These are phyloP conservation scores for Xanthoconium stramineum DNA, from an alignment of 768 basidiomycete genomes.

Conservation along the genomic window DNA sequence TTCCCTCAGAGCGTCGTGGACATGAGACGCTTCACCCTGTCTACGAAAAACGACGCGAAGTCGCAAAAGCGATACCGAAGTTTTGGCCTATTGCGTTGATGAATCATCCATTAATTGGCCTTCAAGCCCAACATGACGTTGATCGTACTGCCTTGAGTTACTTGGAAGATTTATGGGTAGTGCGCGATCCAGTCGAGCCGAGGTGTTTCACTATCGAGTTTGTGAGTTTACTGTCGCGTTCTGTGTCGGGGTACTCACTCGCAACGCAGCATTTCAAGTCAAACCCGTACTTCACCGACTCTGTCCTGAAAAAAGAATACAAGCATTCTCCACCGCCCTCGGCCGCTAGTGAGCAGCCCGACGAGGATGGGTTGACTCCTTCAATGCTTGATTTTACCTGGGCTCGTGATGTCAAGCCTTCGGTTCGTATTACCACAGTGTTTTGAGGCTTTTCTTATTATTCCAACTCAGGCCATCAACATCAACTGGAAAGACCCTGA, in stretches of 20 bases:
- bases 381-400: conserved; percentile 80
- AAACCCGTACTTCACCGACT: conserved; percentile 79
- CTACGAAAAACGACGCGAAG: conserved; percentile 67
- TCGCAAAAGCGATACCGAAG: conserved; percentile 63
- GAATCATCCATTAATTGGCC: conserved; percentile 62
- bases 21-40: conserved; percentile 55
- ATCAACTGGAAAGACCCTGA: conserved; percentile 81
- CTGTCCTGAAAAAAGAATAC: conserved; percentile 78
- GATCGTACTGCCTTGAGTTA: conserved; percentile 83
- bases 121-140: conserved; percentile 66
- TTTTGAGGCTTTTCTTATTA: neutral
- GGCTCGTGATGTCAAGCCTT: conserved; percentile 67
- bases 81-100: conserved; percentile 88
- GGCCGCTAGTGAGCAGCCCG: conserved; percentile 54
- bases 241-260: conserved; percentile 3
- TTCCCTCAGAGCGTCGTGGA: conserved; percentile 56
- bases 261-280: conserved; percentile 69
- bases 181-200: conserved; percentile 67
- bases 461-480: conserved; percentile 48
- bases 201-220: conserved; percentile 86
- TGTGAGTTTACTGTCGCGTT: conserved; percentile 48
- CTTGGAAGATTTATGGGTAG: conserved; percentile 83
- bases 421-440: conserved; percentile 41
- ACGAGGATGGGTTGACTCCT: conserved; percentile 71
- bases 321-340: conserved; percentile 59